phyloP scores from a whole-genome alignment of 2,329 filamentous ascomycete genomes.

The Colletotrichum kahawae region DNA sequence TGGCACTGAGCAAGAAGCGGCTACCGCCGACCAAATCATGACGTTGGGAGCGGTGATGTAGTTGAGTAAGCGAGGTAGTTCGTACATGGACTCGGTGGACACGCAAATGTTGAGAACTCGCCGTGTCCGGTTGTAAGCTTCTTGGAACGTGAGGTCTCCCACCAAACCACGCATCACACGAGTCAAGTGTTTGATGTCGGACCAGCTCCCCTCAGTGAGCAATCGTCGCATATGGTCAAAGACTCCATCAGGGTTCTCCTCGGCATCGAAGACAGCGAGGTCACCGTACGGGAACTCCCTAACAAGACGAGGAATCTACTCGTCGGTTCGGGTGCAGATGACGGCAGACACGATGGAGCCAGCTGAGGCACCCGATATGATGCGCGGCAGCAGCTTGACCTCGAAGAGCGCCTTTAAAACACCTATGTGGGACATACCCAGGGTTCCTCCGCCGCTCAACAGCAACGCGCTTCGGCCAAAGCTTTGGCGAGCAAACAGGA shows the following conservation, averaged over 20 bases:
- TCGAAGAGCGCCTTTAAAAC: conserved; percentile 84
- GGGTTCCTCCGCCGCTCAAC: conserved; percentile 84
- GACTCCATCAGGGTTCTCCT: conserved; percentile 62
- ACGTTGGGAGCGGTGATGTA: conserved; percentile 94
- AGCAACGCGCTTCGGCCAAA: conserved; percentile 86
- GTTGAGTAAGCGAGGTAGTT: conserved; percentile 85
- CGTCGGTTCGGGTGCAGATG: conserved; percentile 77
- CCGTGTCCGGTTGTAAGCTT: conserved; percentile 93
- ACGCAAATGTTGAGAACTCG: conserved; percentile 94
- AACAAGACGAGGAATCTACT: conserved; percentile 75
- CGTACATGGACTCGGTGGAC: conserved; percentile 85
- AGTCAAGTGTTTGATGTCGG: conserved; percentile 82
- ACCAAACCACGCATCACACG: conserved; percentile 82
- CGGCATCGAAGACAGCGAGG: conserved; percentile 77
- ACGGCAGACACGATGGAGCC: conserved; percentile 87
- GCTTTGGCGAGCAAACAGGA: conserved; percentile 76
- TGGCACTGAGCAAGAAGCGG: conserved; percentile 93
- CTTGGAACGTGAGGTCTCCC: conserved; percentile 92
- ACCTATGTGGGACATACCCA: conserved; percentile 91
- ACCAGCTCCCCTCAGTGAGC: conserved; percentile 81
- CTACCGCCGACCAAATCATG: conserved; percentile 94
- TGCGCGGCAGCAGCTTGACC: conserved; percentile 76
- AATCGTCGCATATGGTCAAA: conserved; percentile 74
- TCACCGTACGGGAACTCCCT: conserved; percentile 79
- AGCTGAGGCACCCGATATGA: conserved; percentile 87